phyloP scores from a whole-genome alignment of 257 asterid species.

The Osmanthus fragrans region DNA sequence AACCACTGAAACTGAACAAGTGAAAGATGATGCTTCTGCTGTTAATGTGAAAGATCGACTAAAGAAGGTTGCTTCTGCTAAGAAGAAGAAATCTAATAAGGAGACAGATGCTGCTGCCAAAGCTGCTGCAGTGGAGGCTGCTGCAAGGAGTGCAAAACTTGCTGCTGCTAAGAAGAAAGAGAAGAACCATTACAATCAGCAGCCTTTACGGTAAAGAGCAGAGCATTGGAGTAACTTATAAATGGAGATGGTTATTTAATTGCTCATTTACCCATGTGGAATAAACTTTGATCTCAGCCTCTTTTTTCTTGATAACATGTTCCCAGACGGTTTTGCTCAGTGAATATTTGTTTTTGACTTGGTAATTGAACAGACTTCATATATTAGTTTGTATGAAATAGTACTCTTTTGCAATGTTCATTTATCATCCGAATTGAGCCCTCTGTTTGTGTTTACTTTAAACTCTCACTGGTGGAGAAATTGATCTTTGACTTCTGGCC shows the following conservation, averaged over 20 bases:
- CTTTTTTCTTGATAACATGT: constrained; percentile 26
- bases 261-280: constrained; percentile 19
- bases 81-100: constrained; percentile 84
- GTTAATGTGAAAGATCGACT: constrained; percentile 71
- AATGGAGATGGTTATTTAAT: constrained; percentile 24
- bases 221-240: constrained; percentile 5
- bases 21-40: constrained; percentile 52
- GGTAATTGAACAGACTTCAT: not conserved
- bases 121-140: constrained; percentile 90
- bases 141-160: constrained; percentile 83
- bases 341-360: not conserved
- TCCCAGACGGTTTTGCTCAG: not conserved
- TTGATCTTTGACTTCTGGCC: not conserved
- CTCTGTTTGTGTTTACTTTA: not conserved
- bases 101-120: constrained; percentile 85
- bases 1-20: constrained; percentile 35
- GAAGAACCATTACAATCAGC: constrained; percentile 95
- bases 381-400: not conserved
- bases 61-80: constrained; percentile 68
- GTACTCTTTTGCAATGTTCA: not conserved
- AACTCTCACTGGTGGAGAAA: not conserved
- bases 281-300: constrained; percentile 34
- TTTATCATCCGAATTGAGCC: not conserved
- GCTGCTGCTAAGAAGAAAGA: constrained; percentile 96
- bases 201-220: constrained; percentile 64